Evolutionary conservation across 2,329 filamentous ascomycete species (phyloP).

Genomic region (Chaetomium strumarium): DNA sequence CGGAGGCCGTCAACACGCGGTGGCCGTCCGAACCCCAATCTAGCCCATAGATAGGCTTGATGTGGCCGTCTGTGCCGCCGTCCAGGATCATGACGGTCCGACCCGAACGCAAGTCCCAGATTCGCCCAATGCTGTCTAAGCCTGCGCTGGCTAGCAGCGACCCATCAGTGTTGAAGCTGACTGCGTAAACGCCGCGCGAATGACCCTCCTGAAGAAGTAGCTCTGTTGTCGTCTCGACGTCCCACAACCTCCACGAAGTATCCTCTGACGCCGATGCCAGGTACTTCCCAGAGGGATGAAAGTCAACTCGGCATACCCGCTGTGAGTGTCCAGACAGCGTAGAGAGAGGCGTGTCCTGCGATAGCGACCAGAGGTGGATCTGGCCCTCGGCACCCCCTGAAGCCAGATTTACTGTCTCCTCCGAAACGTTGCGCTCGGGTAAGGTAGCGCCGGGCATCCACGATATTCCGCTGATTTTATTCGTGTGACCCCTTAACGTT

Average conservation of each 20-base stretch:
- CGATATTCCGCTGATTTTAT: constrained; percentile 81
- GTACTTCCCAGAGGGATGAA: constrained; percentile 86
- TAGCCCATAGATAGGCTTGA: constrained; percentile 86
- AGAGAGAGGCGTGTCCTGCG: constrained; percentile 75
- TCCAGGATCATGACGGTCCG: constrained; percentile 95
- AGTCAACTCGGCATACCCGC: constrained; percentile 86
- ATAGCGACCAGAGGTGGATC: constrained; percentile 85
- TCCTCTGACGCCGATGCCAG: constrained; percentile 92
- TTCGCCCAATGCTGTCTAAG: constrained; percentile 85
- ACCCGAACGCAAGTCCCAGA: constrained; percentile 92
- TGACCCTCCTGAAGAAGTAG: constrained; percentile 89
- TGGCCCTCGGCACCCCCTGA: constrained; percentile 85
- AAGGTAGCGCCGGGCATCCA: constrained; percentile 85
- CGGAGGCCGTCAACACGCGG: constrained; percentile 85
- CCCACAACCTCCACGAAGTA: constrained; percentile 95
- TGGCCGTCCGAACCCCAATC: constrained; percentile 92
- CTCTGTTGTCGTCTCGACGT: constrained; percentile 78
- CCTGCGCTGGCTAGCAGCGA: constrained; percentile 89
- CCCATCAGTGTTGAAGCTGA: constrained; percentile 86
- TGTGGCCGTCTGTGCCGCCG: constrained; percentile 71
- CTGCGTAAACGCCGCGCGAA: constrained; percentile 83
- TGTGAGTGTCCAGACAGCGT: constrained; percentile 79
- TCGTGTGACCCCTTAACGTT: constrained; percentile 75
- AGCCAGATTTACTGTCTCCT: constrained; percentile 73
- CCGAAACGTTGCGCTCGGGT: constrained; percentile 62